Evolutionary conservation across 805 yeast genomes (phyloP).

Genomic region (Candida alai): DNA sequence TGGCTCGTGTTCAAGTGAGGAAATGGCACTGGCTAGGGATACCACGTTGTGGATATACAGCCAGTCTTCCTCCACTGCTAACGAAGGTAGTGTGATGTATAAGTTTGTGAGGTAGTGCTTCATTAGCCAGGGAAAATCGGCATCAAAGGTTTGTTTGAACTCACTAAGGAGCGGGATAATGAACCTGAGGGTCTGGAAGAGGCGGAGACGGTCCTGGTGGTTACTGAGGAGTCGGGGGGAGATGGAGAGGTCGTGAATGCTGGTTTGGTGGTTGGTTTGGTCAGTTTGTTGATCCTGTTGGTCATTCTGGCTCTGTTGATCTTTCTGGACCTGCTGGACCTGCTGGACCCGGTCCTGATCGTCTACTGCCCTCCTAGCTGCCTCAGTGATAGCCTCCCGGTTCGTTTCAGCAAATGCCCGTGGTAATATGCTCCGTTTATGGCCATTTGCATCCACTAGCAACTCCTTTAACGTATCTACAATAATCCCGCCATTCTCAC

Average conservation of each 20-base stretch:
- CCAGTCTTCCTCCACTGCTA: conserved; percentile 16
- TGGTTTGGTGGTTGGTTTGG: too few relatives aligned
- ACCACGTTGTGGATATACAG: conserved; percentile 20
- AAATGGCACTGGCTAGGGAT: conserved; percentile 18
- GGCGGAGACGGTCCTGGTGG: conserved; percentile 9
- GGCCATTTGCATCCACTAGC: background rate
- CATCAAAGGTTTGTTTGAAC: conserved; percentile 20
- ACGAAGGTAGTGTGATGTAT: conserved; percentile 18
- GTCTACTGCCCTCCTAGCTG: too few relatives aligned
- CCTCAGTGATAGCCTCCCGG: background rate
- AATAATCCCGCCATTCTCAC: background rate
- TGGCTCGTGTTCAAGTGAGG: conserved; percentile 9
- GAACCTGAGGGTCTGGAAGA: conserved; percentile 14
- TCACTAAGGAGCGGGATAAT: conserved; percentile 26
- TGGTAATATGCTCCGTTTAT: background rate
- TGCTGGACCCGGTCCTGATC: too few relatives aligned
- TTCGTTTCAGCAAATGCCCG: background rate
- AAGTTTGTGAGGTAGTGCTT: conserved; percentile 19
- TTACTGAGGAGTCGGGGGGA: conserved; percentile 12
- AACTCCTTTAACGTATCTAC: background rate
- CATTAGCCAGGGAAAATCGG: conserved; percentile 20
- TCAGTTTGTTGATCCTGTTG: too few relatives aligned
- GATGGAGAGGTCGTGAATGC: too few relatives aligned
- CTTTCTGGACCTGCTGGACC: too few relatives aligned
- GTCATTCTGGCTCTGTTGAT: too few relatives aligned